Evolutionary conservation across 148 eudicot species (phyloP), one percentile per base, ranked within the genome.

Genomic region (Spergularia bocconei): DNA sequence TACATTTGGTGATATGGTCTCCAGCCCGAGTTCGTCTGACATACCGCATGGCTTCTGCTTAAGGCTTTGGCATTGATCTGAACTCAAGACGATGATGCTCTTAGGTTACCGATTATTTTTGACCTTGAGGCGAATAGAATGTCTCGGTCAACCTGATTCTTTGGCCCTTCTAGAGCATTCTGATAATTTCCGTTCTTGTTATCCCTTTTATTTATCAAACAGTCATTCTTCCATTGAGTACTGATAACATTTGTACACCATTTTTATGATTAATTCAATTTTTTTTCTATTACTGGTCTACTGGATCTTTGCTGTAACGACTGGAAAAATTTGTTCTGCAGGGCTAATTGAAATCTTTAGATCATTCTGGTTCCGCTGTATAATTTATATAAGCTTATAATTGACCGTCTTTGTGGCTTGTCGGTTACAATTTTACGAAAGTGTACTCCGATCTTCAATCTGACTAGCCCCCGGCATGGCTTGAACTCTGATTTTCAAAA

Each of bases 61-160:
- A 76, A 91, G 88, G 91, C 90, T 93, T 71, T 93, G 93, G 93
- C 98, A 93, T 75, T 91, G 79, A 89, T 41, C 68, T 29, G 33
- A 29, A 38, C 16, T 70, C 17, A n/a, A 69, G 63, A 67, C 47
- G 19, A 77, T 17, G 44, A 63, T 23, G 72, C 29, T 47, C 61
- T 20, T n/a, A 19, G 21, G 61, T 50, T 56, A 47, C 52, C 23
- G 38, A 72, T 80, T 80, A 72, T 80, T 76, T 80, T 48, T 23
- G 77, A 76, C 72, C 74, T 77, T 67, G 77, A 81, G 77, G 33
- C 64, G 44, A n/a, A 50, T 21, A 21, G 19, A 50, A 25, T 25
- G 73, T 59, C 67, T 67, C 66, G 67, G 78, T 80, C 79, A 29
- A 70, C 57, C 70, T 58, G 59, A 75, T 80, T 80, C 79, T 80